A percentile compares a stretch with the other conserved stretches of the same genome.
Evolutionary conservation across 2,329 filamentous ascomycete genomes (phyloP).

Genomic region (Alternaria gansuensis): DNA sequence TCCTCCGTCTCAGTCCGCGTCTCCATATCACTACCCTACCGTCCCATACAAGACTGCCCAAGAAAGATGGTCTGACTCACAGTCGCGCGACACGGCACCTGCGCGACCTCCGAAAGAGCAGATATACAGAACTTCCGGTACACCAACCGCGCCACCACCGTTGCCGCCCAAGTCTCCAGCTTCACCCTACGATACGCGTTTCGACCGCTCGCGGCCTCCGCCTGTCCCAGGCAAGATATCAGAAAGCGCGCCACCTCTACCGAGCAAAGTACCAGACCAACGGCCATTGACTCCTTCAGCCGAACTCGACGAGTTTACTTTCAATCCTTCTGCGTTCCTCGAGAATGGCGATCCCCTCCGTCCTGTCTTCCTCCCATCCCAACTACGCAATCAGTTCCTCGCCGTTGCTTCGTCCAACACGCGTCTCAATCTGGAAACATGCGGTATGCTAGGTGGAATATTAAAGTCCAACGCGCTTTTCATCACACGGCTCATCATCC

Average conservation of each 20-base stretch:
- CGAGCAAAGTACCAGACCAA: slow-evolving; percentile 45
- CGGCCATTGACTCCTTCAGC: slow-evolving; percentile 45
- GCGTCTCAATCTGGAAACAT: slow-evolving; percentile 84
- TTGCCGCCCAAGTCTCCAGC: slow-evolving; percentile 43
- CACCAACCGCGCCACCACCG: slow-evolving; percentile 36
- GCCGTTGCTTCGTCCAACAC: slow-evolving; percentile 80
- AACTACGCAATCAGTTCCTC: slow-evolving; percentile 78
- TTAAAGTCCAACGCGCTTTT: slow-evolving; percentile 93
- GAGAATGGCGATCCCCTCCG: slow-evolving; percentile 89
- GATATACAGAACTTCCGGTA: slow-evolving; percentile 38
- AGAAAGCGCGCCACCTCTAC: slow-evolving; percentile 43
- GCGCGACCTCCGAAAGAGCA: slow-evolving; percentile 51
- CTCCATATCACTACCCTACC: slow-evolving; percentile 56
- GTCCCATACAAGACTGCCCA: slow-evolving; percentile 54
- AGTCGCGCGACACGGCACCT: slow-evolving; percentile 42
- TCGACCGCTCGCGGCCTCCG: slow-evolving; percentile 32
- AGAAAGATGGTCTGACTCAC: slow-evolving; percentile 45
- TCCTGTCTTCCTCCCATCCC: slow-evolving; percentile 83
- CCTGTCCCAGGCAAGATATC: slow-evolving; percentile 43
- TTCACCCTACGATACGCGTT: slow-evolving; percentile 25
- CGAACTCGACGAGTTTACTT: slow-evolving; percentile 73
- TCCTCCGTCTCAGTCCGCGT: slow-evolving; percentile 38
- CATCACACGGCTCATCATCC: slow-evolving; percentile 86
- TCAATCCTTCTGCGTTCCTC: slow-evolving; percentile 84
- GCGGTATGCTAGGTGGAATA: slow-evolving; percentile 91